Evolutionary conservation across 73 alveolate species (phyloP), one percentile per base, ranked within the genome.

Genomic region (Tetrahymena borealis): DNA sequence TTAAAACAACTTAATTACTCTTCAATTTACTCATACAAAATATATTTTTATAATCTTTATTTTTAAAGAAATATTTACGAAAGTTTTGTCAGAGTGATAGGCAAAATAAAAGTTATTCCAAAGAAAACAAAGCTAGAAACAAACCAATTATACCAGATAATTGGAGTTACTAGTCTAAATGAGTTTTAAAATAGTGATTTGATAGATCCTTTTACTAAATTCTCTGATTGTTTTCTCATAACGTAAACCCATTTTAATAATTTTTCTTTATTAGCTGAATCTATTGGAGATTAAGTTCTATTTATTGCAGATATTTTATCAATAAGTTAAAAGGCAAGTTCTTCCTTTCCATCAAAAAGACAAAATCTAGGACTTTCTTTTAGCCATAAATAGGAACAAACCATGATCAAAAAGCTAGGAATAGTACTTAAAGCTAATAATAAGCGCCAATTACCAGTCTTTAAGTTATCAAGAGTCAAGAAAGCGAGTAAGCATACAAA

Each of bases 91-190:
- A 92, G 42, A n/a, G 95, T 92, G 20, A 92, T n/a, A 0, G 95
- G 95, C 78, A 92, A 31, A 36, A 92, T 32, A 78, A 92, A 92
- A 9, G 95, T 92, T 7, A 92, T 90, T 78, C 95, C 95, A 39
- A 91, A 91, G 90, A 42, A 92, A 16, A 92, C 95, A 78, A 92
- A 92, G 13, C 92, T 92, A 78, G 90, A 78, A 39, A 78, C 92
- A 92, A 92, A 92, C 95, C 95, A 92, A 38, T 92, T 39, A 92
- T 92, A 92, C 95, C 95, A 92, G 33, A 92, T 90, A 6, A 92
- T 85, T 77, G 78, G 60, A 92, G 95, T 92, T 35, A 92, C 90
- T 38, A 18, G 33, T 11, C 31, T 38, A 39, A 92, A 92, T 77
- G 90, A 37, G 31, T 42, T 38, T 24, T 77, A 20, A 37, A 92